Evolutionary conservation across 2,329 filamentous ascomycete species (phyloP), one percentile per base, ranked within the genome.

Genomic region (Apiospora marii): DNA sequence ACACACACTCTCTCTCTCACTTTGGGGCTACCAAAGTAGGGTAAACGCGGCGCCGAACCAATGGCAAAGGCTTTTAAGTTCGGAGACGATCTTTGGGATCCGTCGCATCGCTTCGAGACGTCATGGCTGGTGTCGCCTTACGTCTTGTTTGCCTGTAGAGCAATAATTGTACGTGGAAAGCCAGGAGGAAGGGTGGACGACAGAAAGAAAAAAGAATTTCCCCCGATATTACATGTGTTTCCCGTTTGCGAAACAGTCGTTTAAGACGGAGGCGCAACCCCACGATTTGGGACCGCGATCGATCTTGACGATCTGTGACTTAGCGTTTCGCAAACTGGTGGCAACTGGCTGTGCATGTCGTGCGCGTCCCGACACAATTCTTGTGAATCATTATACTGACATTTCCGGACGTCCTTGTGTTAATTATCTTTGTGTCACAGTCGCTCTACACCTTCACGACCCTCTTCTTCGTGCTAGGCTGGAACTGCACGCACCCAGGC

Each of bases 51-150:
- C 30, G 53, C 30, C 30, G 19, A 34, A 61, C 8, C 58, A 64
- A 72, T 73, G 72, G 68, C 68, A 34, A 51, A 68, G 51, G 71
- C 70, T 51, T 77, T 80, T 72, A 70, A 73, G 61, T 78, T 78
- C 67, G 77, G 77, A 43, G 74, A 73, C 24, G 77, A 75, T 14
- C 75, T 72, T 44, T 90, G 85, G 84, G 88, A 90, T 79, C 87
- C 87, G 8, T 85, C 88, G 58, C 87, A 92, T 81, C 90, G 92
- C 72, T 95, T 93, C 83, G 90, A 91, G 81, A 96, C 94, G 22
- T 97, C 94, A 19, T 97, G 94, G 93, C 82, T 95, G 12, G 82
- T 97, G n/a, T 82, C 90, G 34, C 92, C 94, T 0, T 87, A 87
- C 77, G 77, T 87, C 1, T 86, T 96, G 68, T 91, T 90, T 76